These are phyloP conservation scores for Starmerella bombi DNA, from an alignment of 805 yeast genomes.

Conservation along the genomic window DNA sequence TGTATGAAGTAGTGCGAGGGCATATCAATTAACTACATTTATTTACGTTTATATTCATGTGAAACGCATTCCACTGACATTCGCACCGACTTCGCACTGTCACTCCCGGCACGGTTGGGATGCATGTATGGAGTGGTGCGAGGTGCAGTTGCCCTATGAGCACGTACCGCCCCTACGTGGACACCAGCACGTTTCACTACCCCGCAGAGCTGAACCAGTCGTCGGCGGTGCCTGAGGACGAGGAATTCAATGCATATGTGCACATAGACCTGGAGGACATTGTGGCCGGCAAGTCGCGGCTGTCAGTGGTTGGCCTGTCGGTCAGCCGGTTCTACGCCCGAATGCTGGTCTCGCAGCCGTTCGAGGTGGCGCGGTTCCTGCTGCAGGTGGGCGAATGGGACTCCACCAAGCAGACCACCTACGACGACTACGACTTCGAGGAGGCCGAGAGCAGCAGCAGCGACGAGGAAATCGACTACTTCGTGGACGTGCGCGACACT, in stretches of 20 bases:
- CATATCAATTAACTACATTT: too few relatives aligned
- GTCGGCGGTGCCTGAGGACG: slow-evolving; percentile 15
- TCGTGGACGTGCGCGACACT: slow-evolving; percentile 23
- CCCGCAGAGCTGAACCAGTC: slow-evolving; percentile 26
- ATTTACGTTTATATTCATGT: too few relatives aligned
- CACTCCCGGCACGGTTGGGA: too few relatives aligned
- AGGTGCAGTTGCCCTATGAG: too few relatives aligned
- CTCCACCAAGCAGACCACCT: slow-evolving; percentile 7
- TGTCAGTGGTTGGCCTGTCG: slow-evolving; percentile 45
- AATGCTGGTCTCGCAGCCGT: slow-evolving; percentile 68
- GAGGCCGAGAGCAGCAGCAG: slow-evolving; percentile 15
- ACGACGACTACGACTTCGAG: slow-evolving; percentile 18
- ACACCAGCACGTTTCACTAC: slow-evolving; percentile 48
- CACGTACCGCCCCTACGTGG: slow-evolving; percentile 47
- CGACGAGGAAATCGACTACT: slow-evolving; percentile 32
- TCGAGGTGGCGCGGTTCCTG: slow-evolving; percentile 66
- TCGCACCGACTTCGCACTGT: too few relatives aligned
- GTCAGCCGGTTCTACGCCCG: slow-evolving; percentile 57
- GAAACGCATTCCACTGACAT: too few relatives aligned
- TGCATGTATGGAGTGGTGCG: too few relatives aligned
- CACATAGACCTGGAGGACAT: slow-evolving; percentile 22
- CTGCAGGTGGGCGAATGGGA: slow-evolving; percentile 57
- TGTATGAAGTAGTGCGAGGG: too few relatives aligned
- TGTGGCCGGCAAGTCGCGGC: slow-evolving; percentile 35
- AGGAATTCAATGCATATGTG: slow-evolving; percentile 17